Base-by-base conservation (phyloP, 1,284 basidiomycete species). In the Paramarasmius palmivorus region DNA sequence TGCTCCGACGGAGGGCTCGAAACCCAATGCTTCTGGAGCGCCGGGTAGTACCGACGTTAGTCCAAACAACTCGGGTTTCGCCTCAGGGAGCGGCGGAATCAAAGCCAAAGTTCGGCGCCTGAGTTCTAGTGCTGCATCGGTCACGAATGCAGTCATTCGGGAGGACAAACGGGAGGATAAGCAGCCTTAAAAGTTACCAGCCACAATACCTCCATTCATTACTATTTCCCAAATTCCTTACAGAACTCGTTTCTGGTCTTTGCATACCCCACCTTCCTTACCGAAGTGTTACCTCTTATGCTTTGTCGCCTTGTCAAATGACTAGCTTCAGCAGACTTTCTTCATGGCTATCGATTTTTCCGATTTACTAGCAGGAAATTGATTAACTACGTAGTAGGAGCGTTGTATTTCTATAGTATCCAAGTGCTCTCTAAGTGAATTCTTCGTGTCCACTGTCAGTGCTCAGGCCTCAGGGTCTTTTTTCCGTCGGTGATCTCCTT, bases 41-140 rank as follows among this genome's bases (percentile, higher is more conserved):
- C 23, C 49, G 19, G 52, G 23, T 12, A 36, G 49, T 34, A 51
- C 55, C 46, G 66, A 67, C 52, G 54, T 55, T 5, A 61, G 62
- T 44, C 55, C 56, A n/a, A 50, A 29, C 47, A 62, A 63, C 14
- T 60, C 62, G 23, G 63, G 58, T 35, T 50, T 55, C 36, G 40
- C 58, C 23, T 39, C 59, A 10, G 59, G 63, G 38, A 59, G 42
- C 57, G 59, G 65, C n/a, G 73, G 68, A 17, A 59, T 73, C 59
- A 75, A 73, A 63, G 63, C 61, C 22, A 81, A 77, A 66, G 73
- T 65, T 48, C 73, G 78, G 64, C 68, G 77, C 53, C 49, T 72
- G 63, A 79, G 76, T 55, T 62, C 68, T 34, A 72, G 70, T 55
- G 75, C 70, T 15, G 59, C 63, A 19, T 58, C 56, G 35, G 60